phyloP scores from a whole-genome alignment of 169 alveolate genomes.

The Plasmodium gallinaceum region DNA sequence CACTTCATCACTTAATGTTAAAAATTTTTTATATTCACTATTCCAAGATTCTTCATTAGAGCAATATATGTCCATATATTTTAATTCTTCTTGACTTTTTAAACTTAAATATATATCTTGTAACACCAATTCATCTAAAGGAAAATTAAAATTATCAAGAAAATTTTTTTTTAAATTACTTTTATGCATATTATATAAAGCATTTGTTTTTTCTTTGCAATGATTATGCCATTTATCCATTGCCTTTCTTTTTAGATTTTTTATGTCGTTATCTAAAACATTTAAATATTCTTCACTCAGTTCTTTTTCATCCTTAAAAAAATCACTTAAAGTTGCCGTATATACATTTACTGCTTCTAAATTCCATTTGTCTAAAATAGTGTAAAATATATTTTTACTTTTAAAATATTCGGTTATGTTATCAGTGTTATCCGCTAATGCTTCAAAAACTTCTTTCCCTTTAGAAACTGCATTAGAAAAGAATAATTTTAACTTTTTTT shows the following conservation, averaged over 20 bases:
- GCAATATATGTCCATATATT: constrained; percentile 76
- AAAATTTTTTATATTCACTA: constrained; percentile 66
- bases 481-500: constrained; percentile 37
- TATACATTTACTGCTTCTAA: constrained; percentile 65
- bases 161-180: constrained; percentile 62
- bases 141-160: constrained; percentile 76
- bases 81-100: constrained; percentile 73
- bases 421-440: constrained; percentile 65
- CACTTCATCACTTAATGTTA: constrained; percentile 61
- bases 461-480: constrained; percentile 71
- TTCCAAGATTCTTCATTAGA: constrained; percentile 77
- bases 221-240: constrained; percentile 76
- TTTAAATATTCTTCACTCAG: constrained; percentile 42
- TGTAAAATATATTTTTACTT: constrained; percentile 64
- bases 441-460: constrained; percentile 74
- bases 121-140: constrained; percentile 73
- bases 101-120: constrained; percentile 71
- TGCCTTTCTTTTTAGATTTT: constrained; percentile 46
- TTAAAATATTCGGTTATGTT: constrained; percentile 76
- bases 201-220: constrained; percentile 74
- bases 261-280: constrained; percentile 55
- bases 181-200: constrained; percentile 73
- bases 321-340: constrained; percentile 56
- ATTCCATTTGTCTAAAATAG: constrained; percentile 72
- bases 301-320: constrained; percentile 76